Percentiles rank a stretch among this genome's conserved stretches.
Conservation (phyloP, 768 basidiomycete species). For the Agaricus sinodeliciosus region DNA sequence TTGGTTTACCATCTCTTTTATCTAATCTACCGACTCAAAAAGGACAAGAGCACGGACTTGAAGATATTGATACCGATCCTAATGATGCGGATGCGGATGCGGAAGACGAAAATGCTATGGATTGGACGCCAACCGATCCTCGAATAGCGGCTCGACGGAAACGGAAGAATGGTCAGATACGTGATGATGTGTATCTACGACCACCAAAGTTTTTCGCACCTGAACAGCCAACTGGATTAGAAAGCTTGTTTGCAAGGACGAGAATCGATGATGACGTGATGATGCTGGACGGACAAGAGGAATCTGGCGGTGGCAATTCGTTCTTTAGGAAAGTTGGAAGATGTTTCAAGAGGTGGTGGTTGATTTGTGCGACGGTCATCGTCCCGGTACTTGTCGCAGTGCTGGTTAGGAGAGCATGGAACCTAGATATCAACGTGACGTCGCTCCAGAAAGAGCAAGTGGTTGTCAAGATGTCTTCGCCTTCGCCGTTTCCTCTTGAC, state of each 20-base stretch:
- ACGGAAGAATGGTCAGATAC: conserved; percentile 17
- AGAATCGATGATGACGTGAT: conserved; percentile 43
- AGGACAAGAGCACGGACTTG: conserved; percentile 16
- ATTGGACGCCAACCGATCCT: conserved; percentile 61
- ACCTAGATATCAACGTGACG: neutral
- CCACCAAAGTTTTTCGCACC: conserved; percentile 76
- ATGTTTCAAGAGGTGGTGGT: conserved; percentile 29
- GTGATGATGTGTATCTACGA: conserved; percentile 48
- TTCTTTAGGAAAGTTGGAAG: conserved; percentile 3
- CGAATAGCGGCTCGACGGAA: conserved; percentile 14
- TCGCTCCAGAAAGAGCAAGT: neutral
- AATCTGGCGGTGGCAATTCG: neutral
- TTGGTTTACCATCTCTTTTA: conserved; percentile 64
- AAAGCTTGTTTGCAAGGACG: conserved; percentile 59
- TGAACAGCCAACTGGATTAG: conserved; percentile 71
- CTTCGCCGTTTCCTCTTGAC: neutral
- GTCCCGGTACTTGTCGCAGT: conserved; percentile 20
- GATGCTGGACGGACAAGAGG: conserved; percentile 10
- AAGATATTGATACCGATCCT: conserved; percentile 17
- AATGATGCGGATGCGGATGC: neutral
- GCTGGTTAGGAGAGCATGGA: conserved; percentile 1
- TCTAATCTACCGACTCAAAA: conserved; percentile 16
- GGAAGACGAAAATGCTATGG: conserved; percentile 34
- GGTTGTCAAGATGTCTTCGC: no score
- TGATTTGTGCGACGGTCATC: conserved; percentile 25